phyloP scores from a whole-genome alignment of 768 basidiomycete genomes.

The Cyclocybe cylindracea region DNA sequence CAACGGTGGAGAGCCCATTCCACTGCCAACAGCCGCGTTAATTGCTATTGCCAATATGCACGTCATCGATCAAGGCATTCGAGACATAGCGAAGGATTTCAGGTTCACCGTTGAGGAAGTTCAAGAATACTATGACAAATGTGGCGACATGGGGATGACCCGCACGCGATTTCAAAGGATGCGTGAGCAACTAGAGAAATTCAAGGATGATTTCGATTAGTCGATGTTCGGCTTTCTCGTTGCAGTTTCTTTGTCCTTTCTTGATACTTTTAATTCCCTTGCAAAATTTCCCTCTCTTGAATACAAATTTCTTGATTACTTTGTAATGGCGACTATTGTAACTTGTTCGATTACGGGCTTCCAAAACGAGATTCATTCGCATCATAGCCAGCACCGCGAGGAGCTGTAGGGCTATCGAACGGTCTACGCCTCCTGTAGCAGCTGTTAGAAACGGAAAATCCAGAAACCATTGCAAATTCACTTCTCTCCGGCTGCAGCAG shows the following conservation, averaged over 20 bases:
- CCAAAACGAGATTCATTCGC: slow-evolving; percentile 58
- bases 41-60: slow-evolving; percentile 49
- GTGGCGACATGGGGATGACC: slow-evolving; percentile 70
- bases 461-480: slow-evolving; percentile 34
- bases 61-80: slow-evolving; percentile 65
- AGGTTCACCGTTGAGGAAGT: slow-evolving; percentile 79
- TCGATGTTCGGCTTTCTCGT: not conserved
- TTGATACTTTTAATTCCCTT: too few species aligned
- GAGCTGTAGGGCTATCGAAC: slow-evolving; percentile 80
- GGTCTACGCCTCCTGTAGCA: slow-evolving; percentile 67
- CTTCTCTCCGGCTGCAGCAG: slow-evolving; percentile 95
- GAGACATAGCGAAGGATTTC: slow-evolving; percentile 66
- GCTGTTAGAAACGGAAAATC: slow-evolving; percentile 5
- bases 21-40: slow-evolving; percentile 32
- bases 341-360: slow-evolving; percentile 25
- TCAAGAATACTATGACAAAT: slow-evolving; percentile 74
- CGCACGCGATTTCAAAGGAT: slow-evolving; percentile 65
- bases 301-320: too few species aligned
- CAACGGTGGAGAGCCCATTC: slow-evolving; percentile 8
- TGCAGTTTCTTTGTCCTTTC: too few species aligned
- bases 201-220: slow-evolving; percentile 30
- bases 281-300: too few species aligned
- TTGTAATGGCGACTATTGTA: too few species aligned
- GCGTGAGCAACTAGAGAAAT: slow-evolving; percentile 49
- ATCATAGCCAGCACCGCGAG: slow-evolving; percentile 73